Percentiles rank a stretch among this genome's conserved stretches.
Conservation (phyloP, 257 asterid genomes). For the Nemophila menziesii region DNA sequence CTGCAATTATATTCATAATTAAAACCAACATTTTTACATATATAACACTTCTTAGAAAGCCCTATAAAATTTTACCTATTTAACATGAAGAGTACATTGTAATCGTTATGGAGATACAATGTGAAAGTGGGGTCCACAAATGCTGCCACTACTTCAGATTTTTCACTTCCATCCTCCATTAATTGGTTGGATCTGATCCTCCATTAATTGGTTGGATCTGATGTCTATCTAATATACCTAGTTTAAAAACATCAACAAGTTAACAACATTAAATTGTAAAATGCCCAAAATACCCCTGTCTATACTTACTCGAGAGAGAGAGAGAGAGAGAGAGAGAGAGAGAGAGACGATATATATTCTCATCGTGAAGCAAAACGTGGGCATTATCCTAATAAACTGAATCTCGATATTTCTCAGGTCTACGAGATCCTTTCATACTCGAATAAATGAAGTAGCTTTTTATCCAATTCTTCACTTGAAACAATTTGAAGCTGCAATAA, state of each 20-base stretch:
- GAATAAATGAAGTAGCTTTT: constrained; percentile 30
- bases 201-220: constrained; percentile 49
- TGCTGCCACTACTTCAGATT: constrained; percentile 83
- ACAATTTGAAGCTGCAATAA: constrained; percentile 34
- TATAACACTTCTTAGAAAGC: too few relatives aligned
- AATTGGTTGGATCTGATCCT: constrained; percentile 86
- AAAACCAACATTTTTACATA: not conserved
- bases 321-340: too few relatives aligned
- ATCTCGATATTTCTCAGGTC: constrained; percentile 29
- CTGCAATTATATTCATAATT: too few relatives aligned
- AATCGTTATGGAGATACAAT: constrained; percentile 59
- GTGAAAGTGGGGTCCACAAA: constrained; percentile 86
- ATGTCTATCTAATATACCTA: constrained; percentile 58
- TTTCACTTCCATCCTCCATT: constrained; percentile 83
- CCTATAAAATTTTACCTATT: too few relatives aligned
- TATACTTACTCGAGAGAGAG: too few relatives aligned
- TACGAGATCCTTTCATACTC: constrained; percentile 36
- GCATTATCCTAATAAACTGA: constrained; percentile 38
- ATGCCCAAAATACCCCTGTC: too few relatives aligned
- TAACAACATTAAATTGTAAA: not conserved
- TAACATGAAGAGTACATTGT: constrained; percentile 56
- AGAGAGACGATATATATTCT: constrained; percentile 32
- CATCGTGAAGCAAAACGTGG: constrained; percentile 33
- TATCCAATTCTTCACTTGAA: constrained; percentile 38
- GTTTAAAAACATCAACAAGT: constrained; percentile 1